phyloP scores from a whole-genome alignment of 2,329 filamentous ascomycete species.

The Pseudocercospora crystallina region DNA sequence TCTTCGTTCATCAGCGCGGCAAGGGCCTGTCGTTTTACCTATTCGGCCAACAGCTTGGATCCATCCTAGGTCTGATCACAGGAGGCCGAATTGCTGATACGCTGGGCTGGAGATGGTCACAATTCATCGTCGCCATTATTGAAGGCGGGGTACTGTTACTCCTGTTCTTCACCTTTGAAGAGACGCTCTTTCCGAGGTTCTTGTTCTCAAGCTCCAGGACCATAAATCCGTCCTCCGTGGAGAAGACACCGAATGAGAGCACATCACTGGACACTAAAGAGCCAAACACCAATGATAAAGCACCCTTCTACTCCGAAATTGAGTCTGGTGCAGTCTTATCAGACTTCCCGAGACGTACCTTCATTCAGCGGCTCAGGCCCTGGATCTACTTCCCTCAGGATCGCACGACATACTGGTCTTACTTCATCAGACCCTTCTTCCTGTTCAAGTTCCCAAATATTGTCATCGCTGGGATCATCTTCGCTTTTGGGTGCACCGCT shows the following conservation, averaged over 20 bases:
- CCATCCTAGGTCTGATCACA: slow-evolving; percentile 40
- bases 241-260: background rate
- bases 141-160: background rate
- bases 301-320: background rate
- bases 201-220: background rate
- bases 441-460: slow-evolving; percentile 43
- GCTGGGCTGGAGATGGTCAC: slow-evolving; percentile 38
- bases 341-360: slow-evolving; percentile 20
- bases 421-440: slow-evolving; percentile 42
- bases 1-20: slow-evolving; percentile 42
- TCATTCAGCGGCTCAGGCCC: slow-evolving; percentile 24
- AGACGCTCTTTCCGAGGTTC: background rate
- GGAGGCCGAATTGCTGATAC: slow-evolving; percentile 39
- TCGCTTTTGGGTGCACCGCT: slow-evolving; percentile 43
- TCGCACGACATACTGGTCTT: slow-evolving; percentile 40
- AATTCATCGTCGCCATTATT: background rate
- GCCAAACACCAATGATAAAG: background rate
- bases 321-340: slow-evolving; percentile 11
- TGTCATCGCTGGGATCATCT: slow-evolving; percentile 41
- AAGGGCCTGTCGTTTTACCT: slow-evolving; percentile 27
- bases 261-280: background rate
- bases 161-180: background rate
- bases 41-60: slow-evolving; percentile 43
- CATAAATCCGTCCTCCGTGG: background rate
- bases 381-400: slow-evolving; percentile 36